These are phyloP conservation scores for Pleurotus sapidus DNA, from an alignment of 768 basidiomycete genomes.

Conservation along the genomic window DNA sequence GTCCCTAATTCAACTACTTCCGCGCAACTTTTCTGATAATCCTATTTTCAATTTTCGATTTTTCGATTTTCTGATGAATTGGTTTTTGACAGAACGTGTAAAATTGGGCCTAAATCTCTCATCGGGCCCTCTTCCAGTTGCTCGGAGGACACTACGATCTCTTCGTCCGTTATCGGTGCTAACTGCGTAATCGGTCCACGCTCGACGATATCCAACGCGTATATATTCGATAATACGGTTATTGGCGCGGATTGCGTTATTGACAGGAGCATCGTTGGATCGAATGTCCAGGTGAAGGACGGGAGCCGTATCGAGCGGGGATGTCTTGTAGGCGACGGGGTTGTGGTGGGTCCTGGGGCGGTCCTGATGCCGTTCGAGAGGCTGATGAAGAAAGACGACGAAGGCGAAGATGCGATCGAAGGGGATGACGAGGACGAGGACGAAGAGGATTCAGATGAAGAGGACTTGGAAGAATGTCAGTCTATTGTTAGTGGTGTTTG, in stretches of 20 bases:
- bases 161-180: slow-evolving; percentile 75
- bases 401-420: slow-evolving; percentile 33
- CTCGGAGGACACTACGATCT: slow-evolving; percentile 61
- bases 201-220: slow-evolving; percentile 69
- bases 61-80: not conserved
- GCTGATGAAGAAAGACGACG: slow-evolving; percentile 54
- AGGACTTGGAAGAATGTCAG: slow-evolving; percentile 67
- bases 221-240: slow-evolving; percentile 76
- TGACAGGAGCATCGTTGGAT: slow-evolving; percentile 78
- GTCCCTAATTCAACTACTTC: too few relatives aligned
- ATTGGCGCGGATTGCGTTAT: slow-evolving; percentile 74
- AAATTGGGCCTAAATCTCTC: slow-evolving; percentile 76
- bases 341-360: slow-evolving; percentile 74
- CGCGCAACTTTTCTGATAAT: too few relatives aligned
- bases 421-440: slow-evolving; percentile 32
- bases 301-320: slow-evolving; percentile 68
- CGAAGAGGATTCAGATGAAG: slow-evolving; percentile 58
- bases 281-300: slow-evolving; percentile 69
- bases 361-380: slow-evolving; percentile 66
- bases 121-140: slow-evolving; percentile 80
- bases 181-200: slow-evolving; percentile 72
- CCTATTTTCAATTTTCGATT: not conserved
- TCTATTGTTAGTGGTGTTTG: not conserved
- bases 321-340: slow-evolving; percentile 79
- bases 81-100: slow-evolving; percentile 58